Evolutionary conservation across 2,329 filamentous ascomycete species (phyloP), one percentile per base, ranked within the genome.

Genomic region (Exophiala sideris): DNA sequence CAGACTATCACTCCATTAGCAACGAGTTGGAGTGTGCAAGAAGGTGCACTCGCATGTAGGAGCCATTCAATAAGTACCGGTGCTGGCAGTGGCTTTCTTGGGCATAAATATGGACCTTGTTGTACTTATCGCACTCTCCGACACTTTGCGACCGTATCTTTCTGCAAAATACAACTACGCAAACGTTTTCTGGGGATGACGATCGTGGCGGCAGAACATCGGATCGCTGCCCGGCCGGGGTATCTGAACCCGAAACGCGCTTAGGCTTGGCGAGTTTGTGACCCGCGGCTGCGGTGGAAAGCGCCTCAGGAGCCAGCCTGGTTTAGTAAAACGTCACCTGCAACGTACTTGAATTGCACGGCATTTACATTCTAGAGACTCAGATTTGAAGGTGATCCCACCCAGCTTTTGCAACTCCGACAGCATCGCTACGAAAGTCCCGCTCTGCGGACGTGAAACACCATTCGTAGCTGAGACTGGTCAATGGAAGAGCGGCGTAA

Each of bases 1-100:
- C 75, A 78, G 63, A 77, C 75, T 78, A 49, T 24, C 49, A 6
- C 14, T 52, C 50, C 48, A 34, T 52, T 24, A 29, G n/a, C 41
- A 45, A 18, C 50, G 10, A 35, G 14, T n/a, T 39, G 18, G 3
- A 3, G 11, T 3, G 16, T 18, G 38, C 38, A 4, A 4, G 6
- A n/a, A 12, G 24, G 33, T 42, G 55, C 10, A 63, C 70, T 56
- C 58, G 71, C 71, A 73, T 21, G 70, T 71, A 52, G 72, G 66
- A 55, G 71, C 66, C 70, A 73, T 73, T 11, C 24, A 8, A 29
- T 29, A 3, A 29, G 24, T 29, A 29, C 5, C 24, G 7, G 24
- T 29, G 7, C 24, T 8, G 7, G 7, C 5, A 29, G 2, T 29
- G 24, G 24, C 24, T 8, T 29, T 8, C 24, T 29, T 18, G 6